A percentile compares a stretch with the other conserved stretches of the same genome.
Conservation (phyloP, 805 yeast genomes). For the Zygoascus biomembranicola region DNA sequence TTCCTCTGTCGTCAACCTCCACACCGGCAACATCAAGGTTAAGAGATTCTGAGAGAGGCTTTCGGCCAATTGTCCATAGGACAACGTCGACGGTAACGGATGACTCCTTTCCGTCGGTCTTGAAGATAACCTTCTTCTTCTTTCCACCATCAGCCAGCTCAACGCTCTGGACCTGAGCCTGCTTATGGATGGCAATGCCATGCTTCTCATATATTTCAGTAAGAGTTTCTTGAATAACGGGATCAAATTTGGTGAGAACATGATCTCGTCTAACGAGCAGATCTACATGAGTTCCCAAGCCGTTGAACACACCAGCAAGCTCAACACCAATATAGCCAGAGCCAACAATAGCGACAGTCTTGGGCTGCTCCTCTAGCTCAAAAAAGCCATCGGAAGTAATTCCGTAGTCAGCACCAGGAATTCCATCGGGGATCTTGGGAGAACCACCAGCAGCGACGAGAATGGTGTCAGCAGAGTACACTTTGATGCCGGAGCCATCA, state of each 20-base stretch:
- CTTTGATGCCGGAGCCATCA: conserved; percentile 43
- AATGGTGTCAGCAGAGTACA: conserved; percentile 73
- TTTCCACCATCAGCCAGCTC: conserved; percentile 37
- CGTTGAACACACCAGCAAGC: conserved; percentile 88
- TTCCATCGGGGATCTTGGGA: conserved; percentile 58
- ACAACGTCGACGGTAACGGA: conserved; percentile 64
- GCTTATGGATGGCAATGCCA: conserved; percentile 76
- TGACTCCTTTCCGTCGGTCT: conserved; percentile 32
- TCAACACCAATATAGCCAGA: conserved; percentile 98
- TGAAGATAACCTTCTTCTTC: conserved; percentile 39
- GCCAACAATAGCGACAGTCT: conserved; percentile 89
- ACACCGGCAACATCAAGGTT: conserved; percentile 74
- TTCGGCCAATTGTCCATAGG: conserved; percentile 94
- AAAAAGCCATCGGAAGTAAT: conserved; percentile 89
- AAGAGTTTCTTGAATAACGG: conserved; percentile 64
- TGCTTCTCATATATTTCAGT: conserved; percentile 72
- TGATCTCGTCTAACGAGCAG: conserved; percentile 86
- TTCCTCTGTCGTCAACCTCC: conserved; percentile 48
- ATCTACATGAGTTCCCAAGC: conserved; percentile 79
- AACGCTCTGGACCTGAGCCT: conserved; percentile 38
- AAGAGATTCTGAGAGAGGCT: conserved; percentile 54
- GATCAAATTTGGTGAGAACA: conserved; percentile 82
- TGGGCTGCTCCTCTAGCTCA: conserved; percentile 71
- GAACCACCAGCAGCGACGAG: conserved; percentile 92
- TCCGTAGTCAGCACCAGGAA: conserved; percentile 79